Conservation (phyloP, 148 eudicot genomes). For the Camellia granthamiana region DNA sequence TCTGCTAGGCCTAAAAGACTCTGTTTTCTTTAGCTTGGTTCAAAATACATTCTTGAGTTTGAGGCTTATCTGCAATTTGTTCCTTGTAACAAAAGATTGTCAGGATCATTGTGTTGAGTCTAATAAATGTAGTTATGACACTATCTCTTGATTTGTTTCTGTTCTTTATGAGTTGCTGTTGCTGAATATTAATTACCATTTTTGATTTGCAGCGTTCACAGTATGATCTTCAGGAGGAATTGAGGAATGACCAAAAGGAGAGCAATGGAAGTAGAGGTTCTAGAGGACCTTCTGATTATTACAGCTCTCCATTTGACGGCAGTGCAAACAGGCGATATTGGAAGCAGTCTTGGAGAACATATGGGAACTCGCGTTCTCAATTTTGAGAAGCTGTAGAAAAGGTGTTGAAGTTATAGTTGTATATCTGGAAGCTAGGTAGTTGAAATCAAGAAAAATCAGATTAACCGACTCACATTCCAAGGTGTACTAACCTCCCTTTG, state of each 20-base stretch:
- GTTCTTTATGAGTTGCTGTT: background rate
- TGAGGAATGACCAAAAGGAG: constrained; percentile 49
- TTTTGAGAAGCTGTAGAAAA: constrained; percentile 24
- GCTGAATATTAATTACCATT: background rate
- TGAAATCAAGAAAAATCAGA: background rate
- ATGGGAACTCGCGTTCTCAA: constrained; percentile 31
- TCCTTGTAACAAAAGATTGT: background rate
- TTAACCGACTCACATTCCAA: background rate
- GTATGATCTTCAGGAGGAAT: constrained; percentile 71
- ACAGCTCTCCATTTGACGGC: constrained; percentile 50
- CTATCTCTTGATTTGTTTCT: background rate
- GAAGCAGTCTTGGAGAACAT: constrained; percentile 44
- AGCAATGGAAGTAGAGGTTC: constrained; percentile 38
- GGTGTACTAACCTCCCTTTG: too few relatives aligned
- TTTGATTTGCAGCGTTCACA: constrained; percentile 57
- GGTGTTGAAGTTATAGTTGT: background rate
- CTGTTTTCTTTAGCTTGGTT: background rate
- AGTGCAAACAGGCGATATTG: constrained; percentile 50
- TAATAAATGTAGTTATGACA: too few relatives aligned
- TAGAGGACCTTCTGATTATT: constrained; percentile 40
- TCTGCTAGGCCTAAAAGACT: background rate
- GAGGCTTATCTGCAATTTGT: background rate
- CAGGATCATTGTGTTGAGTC: background rate
- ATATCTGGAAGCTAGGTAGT: too few relatives aligned
- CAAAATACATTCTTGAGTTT: background rate